These are phyloP conservation scores for Botryococcus braunii DNA, from an alignment of 163 green algal species.

Conservation along the genomic window DNA sequence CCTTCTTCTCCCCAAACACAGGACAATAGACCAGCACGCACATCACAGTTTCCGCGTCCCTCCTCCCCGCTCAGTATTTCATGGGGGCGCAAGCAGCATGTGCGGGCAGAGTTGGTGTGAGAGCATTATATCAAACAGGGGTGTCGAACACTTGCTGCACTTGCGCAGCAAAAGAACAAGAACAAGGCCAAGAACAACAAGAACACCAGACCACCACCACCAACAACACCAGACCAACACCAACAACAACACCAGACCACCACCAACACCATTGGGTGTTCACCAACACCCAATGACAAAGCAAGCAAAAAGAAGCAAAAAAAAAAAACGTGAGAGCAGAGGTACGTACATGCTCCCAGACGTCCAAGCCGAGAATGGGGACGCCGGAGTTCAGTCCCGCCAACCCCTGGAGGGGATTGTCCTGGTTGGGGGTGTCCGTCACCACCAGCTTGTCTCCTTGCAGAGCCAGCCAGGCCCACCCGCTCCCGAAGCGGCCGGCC, in stretches of 20 bases:
- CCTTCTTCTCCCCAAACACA: too few relatives aligned
- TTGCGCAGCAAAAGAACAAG: neutral
- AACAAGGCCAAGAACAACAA: neutral
- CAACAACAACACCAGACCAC: neutral
- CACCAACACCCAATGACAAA: slow-evolving; percentile 6
- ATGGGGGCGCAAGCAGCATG: too few relatives aligned
- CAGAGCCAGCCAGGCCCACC: slow-evolving; percentile 44
- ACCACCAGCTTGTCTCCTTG: slow-evolving; percentile 41
- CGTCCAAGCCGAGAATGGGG: slow-evolving; percentile 75
- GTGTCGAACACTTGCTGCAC: too few relatives aligned
- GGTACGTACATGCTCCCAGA: slow-evolving; percentile 42
- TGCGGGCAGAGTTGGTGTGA: too few relatives aligned
- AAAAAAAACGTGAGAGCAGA: neutral
- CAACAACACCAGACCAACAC: neutral
- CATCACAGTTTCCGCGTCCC: too few relatives aligned
- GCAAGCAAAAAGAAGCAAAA: slow-evolving; percentile 7
- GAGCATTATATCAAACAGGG: too few relatives aligned
- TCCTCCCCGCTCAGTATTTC: too few relatives aligned
- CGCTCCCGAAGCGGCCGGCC: slow-evolving; percentile 39
- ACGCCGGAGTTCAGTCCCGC: slow-evolving; percentile 20
- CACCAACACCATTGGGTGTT: neutral
- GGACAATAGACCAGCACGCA: too few relatives aligned
- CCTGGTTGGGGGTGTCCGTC: slow-evolving; percentile 40
- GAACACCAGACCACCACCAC: neutral
- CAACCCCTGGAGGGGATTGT: slow-evolving; percentile 49